Base-by-base conservation (phyloP, 176 grass and related monocot genomes). In the Eleusine coracana region DNA sequence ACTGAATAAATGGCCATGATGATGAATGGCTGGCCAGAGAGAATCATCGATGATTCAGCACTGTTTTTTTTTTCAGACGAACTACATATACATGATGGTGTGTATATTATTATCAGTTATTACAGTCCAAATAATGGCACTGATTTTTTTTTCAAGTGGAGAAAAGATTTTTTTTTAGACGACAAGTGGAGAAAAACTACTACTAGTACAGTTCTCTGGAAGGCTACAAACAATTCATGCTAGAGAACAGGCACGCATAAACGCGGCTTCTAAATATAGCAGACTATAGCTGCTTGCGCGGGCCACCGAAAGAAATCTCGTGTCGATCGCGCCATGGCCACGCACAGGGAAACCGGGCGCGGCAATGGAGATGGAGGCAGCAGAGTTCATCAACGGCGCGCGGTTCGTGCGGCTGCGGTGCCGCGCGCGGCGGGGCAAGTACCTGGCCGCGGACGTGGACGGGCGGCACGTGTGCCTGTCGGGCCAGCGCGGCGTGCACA, bases 381-480 rank as follows among this genome's bases (percentile, higher is more conserved):
- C 31, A 34, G 63, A 60, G 40, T 69, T 76, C 71, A 40, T 76
- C 71, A 40, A 82, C 20, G 85, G n/a, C 9, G 78, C 18, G 39
- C 49, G 74, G 5, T 87, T 87, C 40, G 85, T 81, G 50, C 78
- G 71, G 2, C 50, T 81, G 8, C 78, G 85, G 11, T 74, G 68
- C 71, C 16, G 50, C 28, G 41, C 58, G 28, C 85, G 85, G 5
- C 78, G 70, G 14, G 67, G 29, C 70, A 75, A 38, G 61, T 82
- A 82, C 85, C 64, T 87, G 20, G 71, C 71, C 39, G 85, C 64
- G 27, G 85, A 69, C 51, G 78, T 70, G 39, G 52, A 87, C 71
- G 64, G 85, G 28, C 2, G 15, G 40, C 25, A 39, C 21, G 64
- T 87, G 51, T 69, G 52, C 64, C 79, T 87, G 9, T 61, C 63